A percentile compares a stretch with the other conserved stretches of the same genome.
These are phyloP conservation scores for Musa acuminata DNA, from an alignment of 176 grass and related monocot species.

Conservation along the genomic window DNA sequence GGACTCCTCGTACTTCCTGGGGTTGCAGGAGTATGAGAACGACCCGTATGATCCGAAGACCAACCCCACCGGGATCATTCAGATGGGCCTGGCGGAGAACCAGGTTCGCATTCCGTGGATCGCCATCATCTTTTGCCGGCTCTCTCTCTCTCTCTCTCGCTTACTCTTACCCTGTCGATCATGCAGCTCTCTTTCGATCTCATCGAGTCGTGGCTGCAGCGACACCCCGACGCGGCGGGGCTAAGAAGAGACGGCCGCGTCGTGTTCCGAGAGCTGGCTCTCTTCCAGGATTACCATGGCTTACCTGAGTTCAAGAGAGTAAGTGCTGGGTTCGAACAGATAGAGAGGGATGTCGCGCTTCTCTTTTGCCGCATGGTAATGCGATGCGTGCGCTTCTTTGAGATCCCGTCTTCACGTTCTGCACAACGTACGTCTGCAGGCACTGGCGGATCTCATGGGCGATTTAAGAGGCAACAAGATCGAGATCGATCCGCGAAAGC, in stretches of 20 bases:
- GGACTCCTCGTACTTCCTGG: conserved; percentile 43
- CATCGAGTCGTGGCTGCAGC: conserved; percentile 15
- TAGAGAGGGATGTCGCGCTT: no score
- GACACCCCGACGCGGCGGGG: conserved; percentile 47
- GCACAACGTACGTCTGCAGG: conserved; percentile 26
- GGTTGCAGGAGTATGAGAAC: conserved; percentile 77
- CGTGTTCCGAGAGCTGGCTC: conserved; percentile 77
- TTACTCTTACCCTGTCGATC: no score
- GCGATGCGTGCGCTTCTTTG: no score
- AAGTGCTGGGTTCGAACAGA: neutral
- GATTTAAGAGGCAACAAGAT: conserved; percentile 45
- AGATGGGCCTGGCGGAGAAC: conserved; percentile 51
- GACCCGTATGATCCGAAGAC: conserved; percentile 48
- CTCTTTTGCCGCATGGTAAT: no score
- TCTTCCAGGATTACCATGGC: conserved; percentile 96
- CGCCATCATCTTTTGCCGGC: no score
- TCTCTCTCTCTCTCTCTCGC: conserved; percentile 30
- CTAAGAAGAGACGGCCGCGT: conserved; percentile 38
- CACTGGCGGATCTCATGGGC: conserved; percentile 67
- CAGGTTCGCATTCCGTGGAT: conserved; percentile 21
- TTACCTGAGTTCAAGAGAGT: conserved; percentile 83
- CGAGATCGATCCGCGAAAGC: conserved; percentile 51
- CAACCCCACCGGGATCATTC: conserved; percentile 40
- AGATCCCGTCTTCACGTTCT: no score
- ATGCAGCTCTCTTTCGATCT: no score